Evolutionary conservation across 2,329 filamentous ascomycete genomes (phyloP).

Genomic region (Graphilbum sp.): DNA sequence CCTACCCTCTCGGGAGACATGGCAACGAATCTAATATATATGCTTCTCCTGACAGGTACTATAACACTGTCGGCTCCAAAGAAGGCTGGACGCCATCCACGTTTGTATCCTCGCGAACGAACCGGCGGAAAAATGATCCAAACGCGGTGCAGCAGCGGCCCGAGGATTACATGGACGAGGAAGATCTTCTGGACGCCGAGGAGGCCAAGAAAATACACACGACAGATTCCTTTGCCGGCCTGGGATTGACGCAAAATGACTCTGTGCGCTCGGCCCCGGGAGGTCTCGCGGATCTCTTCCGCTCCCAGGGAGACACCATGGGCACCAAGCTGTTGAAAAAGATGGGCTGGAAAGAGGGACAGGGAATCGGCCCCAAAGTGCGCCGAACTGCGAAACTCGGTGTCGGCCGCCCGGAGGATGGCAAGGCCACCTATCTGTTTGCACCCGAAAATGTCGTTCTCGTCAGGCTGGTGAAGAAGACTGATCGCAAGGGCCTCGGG

Average conservation of each 20-base stretch:
- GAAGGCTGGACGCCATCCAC: constrained; percentile 91
- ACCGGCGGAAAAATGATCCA: constrained; percentile 53
- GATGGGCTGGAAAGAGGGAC: constrained; percentile 94
- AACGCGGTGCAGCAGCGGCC: constrained; percentile 41
- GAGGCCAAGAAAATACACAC: constrained; percentile 64
- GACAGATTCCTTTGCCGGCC: constrained; percentile 53
- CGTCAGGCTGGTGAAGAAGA: constrained; percentile 49
- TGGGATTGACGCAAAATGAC: constrained; percentile 51
- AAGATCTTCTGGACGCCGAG: constrained; percentile 76
- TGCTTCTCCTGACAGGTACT: constrained; percentile 55
- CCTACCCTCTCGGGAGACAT: neutral
- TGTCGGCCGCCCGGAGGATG: constrained; percentile 22
- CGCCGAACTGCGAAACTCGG: constrained; percentile 56
- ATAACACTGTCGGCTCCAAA: constrained; percentile 95
- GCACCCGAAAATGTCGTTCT: constrained; percentile 66
- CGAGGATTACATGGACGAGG: constrained; percentile 97
- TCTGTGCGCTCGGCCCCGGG: constrained; percentile 23
- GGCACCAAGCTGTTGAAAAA: constrained; percentile 69
- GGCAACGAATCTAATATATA: neutral
- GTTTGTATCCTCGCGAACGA: constrained; percentile 77
- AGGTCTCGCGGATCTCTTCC: constrained; percentile 55
- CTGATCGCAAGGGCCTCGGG: constrained; percentile 54
- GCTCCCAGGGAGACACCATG: constrained; percentile 63
- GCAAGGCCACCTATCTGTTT: constrained; percentile 50
- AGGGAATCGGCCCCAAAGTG: constrained; percentile 81